phyloP scores from a whole-genome alignment of 306 rosid species.

The Benincasa hispida region DNA sequence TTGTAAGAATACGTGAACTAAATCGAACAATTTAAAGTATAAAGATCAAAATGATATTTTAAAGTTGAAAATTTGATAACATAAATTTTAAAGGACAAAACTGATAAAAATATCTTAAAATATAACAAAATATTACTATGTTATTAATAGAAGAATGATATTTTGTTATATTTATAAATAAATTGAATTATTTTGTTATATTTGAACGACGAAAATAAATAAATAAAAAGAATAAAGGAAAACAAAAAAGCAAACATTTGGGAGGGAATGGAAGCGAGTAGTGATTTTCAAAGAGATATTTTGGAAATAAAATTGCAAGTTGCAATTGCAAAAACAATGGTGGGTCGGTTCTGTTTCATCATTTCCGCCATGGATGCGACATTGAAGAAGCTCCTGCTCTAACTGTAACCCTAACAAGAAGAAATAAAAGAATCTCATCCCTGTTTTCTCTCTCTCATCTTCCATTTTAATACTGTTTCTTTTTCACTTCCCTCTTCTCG shows the following conservation, averaged over 20 bases:
- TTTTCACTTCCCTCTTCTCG: conserved; percentile 17
- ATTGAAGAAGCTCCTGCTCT: background rate
- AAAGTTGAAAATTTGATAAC: too few species aligned
- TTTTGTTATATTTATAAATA: too few species aligned
- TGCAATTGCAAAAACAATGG: background rate
- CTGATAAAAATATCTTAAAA: too few species aligned
- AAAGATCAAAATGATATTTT: too few species aligned
- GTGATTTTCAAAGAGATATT: background rate
- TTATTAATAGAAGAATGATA: too few species aligned
- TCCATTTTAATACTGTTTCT: background rate
- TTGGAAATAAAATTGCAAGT: background rate
- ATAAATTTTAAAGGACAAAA: too few species aligned
- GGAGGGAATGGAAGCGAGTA: background rate
- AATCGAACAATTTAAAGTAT: too few species aligned
- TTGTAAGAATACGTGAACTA: too few species aligned
- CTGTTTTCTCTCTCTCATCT: background rate
- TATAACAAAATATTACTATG: too few species aligned
- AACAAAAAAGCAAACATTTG: background rate
- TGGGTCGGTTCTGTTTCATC: background rate
- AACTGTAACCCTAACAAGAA: background rate
- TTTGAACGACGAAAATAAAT: too few species aligned
- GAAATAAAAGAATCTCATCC: background rate
- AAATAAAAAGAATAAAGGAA: background rate
- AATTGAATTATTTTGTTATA: too few species aligned
- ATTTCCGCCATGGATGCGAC: conserved; percentile 5